Conservation (phyloP, 1,139 yeast species). For the Saccharomyces hybrid region DNA sequence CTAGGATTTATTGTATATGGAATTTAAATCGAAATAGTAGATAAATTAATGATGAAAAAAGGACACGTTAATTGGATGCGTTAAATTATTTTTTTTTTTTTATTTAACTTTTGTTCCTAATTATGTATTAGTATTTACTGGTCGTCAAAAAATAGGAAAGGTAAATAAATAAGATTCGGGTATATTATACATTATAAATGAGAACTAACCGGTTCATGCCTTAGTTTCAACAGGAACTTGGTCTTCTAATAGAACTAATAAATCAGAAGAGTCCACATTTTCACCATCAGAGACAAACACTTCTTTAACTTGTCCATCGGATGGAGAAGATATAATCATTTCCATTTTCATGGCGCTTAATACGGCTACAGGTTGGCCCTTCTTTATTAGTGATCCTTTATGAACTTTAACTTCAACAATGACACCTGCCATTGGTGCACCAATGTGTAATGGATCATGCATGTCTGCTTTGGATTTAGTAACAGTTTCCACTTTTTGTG, state of each 20-base stretch:
- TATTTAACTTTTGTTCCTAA: not conserved
- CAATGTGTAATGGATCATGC: constrained; percentile 80
- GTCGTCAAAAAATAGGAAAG: not conserved
- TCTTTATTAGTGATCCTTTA: constrained; percentile 78
- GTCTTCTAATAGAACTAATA: constrained; percentile 36
- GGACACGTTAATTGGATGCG: not conserved
- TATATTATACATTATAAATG: not conserved
- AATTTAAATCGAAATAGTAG: not conserved
- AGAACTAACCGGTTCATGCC: not conserved
- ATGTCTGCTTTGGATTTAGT: constrained; percentile 85
- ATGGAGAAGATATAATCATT: constrained; percentile 92
- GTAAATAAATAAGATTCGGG: not conserved
- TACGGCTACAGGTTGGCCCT: constrained; percentile 92
- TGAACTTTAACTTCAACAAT: constrained; percentile 87
- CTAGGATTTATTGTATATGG: not conserved
- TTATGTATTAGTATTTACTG: not conserved
- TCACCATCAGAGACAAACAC: constrained; percentile 80
- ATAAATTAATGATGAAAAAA: not conserved
- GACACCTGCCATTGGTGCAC: constrained; percentile 99
- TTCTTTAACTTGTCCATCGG: constrained; percentile 70
- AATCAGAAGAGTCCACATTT: constrained; percentile 86
- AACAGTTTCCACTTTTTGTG: constrained; percentile 72
- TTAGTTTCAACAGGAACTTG: constrained; percentile 14
- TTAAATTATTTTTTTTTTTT: not conserved
- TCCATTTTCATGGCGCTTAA: constrained; percentile 99